These are phyloP conservation scores for Omphalea diandra DNA, from an alignment of 441 rosid genomes.

Conservation along the genomic window DNA sequence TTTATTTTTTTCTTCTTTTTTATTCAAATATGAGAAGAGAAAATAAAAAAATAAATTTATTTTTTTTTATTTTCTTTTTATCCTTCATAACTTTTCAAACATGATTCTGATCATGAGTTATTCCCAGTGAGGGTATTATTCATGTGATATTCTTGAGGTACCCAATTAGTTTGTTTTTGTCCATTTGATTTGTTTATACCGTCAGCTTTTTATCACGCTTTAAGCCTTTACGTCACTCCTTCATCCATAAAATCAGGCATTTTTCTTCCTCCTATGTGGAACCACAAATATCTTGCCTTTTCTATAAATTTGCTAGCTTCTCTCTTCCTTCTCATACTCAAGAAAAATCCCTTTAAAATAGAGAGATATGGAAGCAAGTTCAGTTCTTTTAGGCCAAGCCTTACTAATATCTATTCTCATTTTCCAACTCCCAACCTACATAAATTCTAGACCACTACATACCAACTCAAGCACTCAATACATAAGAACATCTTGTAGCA, in stretches of 20 bases:
- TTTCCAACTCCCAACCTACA: conserved; percentile 26
- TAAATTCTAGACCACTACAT: conserved; percentile 20
- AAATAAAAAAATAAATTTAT: too few relatives aligned
- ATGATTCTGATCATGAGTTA: too few relatives aligned
- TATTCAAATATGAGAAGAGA: too few relatives aligned
- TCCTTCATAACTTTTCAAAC: too few relatives aligned
- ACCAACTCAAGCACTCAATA: conserved; percentile 33
- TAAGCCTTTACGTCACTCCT: too few relatives aligned
- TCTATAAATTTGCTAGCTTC: conserved; percentile 16
- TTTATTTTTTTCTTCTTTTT: too few relatives aligned
- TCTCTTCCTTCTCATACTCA: not conserved
- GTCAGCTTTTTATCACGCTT: too few relatives aligned
- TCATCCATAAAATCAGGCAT: conserved; percentile 15
- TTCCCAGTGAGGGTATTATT: too few relatives aligned
- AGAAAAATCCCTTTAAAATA: not conserved
- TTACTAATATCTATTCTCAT: conserved; percentile 22
- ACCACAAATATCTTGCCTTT: not conserved
- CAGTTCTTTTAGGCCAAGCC: not conserved
- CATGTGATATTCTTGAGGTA: too few relatives aligned
- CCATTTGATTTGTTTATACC: not conserved
- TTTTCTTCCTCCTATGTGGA: conserved; percentile 9
- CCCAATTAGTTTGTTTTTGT: not conserved
- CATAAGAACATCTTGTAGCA: conserved; percentile 56
- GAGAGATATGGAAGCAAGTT: conserved; percentile 22
- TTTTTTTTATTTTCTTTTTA: too few relatives aligned